Percentiles rank a stretch among this genome's conserved stretches.
Evolutionary conservation across 768 basidiomycete genomes (phyloP).

Genomic region (Termitomyces sp.): DNA sequence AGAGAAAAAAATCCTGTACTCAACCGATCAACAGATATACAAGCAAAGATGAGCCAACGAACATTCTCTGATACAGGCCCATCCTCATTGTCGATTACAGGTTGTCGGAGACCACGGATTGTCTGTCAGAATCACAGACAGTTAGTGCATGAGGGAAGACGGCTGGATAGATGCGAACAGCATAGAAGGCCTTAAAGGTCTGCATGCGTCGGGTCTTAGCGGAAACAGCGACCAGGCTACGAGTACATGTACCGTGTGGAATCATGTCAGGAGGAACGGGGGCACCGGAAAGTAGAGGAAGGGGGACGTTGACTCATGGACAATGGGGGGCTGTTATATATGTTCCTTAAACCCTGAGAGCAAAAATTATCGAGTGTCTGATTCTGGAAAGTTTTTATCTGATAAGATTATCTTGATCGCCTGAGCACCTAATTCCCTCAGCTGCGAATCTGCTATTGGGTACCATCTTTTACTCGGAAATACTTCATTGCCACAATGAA

Average conservation of each 20-base stretch:
- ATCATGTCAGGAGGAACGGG: slow-evolving; percentile 25
- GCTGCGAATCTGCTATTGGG: slow-evolving; percentile 7
- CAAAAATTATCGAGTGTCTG: slow-evolving; percentile 11
- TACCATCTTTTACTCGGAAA: background rate
- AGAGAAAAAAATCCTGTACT: slow-evolving; percentile 89
- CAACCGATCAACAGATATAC: slow-evolving; percentile 7
- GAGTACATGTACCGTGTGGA: slow-evolving; percentile 26
- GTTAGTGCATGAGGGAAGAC: slow-evolving; percentile 7
- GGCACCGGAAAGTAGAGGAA: slow-evolving; percentile 7
- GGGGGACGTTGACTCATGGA: slow-evolving; percentile 24
- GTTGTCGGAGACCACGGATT: slow-evolving; percentile 30
- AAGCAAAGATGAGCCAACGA: slow-evolving; percentile 14
- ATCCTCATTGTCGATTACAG: slow-evolving; percentile 32
- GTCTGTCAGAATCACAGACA: slow-evolving; percentile 27
- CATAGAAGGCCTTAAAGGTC: slow-evolving; percentile 47
- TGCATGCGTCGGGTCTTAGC: slow-evolving; percentile 30
- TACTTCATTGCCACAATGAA: background rate
- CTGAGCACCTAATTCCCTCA: slow-evolving; percentile 1
- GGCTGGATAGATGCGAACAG: slow-evolving; percentile 32
- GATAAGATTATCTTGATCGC: slow-evolving; percentile 19
- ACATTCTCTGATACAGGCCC: slow-evolving; percentile 46
- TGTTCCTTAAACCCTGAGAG: slow-evolving; percentile 10
- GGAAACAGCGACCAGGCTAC: slow-evolving; percentile 25
- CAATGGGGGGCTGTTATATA: slow-evolving; percentile 25
- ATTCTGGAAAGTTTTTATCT: slow-evolving; percentile 17